Evolutionary conservation across 805 yeast species (phyloP).

Genomic region (Yamadazyma olivae): DNA sequence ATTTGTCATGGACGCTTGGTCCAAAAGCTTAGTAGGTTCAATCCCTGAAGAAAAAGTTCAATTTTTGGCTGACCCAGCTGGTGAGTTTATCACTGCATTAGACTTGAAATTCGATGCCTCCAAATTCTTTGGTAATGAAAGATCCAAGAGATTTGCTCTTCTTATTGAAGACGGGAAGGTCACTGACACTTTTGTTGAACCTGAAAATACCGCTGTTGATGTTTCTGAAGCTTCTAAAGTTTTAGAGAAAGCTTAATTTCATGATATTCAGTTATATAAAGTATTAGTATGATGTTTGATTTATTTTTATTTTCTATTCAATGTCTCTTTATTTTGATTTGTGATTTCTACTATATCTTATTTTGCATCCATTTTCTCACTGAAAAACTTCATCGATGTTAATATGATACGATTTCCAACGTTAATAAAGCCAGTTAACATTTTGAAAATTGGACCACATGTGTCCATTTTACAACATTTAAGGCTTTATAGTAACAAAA

Average conservation of each 20-base stretch:
- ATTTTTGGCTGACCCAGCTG: slow-evolving; percentile 78
- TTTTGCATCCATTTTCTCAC: not conserved
- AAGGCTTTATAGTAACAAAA: too few relatives aligned
- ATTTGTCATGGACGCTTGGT: slow-evolving; percentile 84
- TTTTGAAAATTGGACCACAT: too few relatives aligned
- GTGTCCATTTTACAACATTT: too few relatives aligned
- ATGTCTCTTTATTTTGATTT: too few relatives aligned
- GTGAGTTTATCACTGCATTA: slow-evolving; percentile 62
- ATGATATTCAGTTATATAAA: too few relatives aligned
- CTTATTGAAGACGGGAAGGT: slow-evolving; percentile 76
- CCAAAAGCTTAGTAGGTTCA: slow-evolving; percentile 32
- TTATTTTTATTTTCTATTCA: too few relatives aligned
- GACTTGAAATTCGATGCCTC: slow-evolving; percentile 75
- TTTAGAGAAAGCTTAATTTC: slow-evolving; percentile 24
- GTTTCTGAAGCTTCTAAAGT: slow-evolving; percentile 49
- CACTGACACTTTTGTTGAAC: slow-evolving; percentile 65
- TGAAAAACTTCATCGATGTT: not conserved
- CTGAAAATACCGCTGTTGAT: slow-evolving; percentile 72
- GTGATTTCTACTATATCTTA: too few relatives aligned
- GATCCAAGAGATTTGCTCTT: slow-evolving; percentile 75
- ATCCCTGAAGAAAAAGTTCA: slow-evolving; percentile 36
- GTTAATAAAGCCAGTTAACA: too few relatives aligned
- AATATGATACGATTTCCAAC: too few relatives aligned
- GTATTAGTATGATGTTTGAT: too few relatives aligned
- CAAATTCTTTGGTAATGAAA: slow-evolving; percentile 68